Percentiles rank a stretch among this genome's conserved stretches.
Conservation (phyloP, 2,329 filamentous ascomycete species). For the Diaporthe citriasiana region DNA sequence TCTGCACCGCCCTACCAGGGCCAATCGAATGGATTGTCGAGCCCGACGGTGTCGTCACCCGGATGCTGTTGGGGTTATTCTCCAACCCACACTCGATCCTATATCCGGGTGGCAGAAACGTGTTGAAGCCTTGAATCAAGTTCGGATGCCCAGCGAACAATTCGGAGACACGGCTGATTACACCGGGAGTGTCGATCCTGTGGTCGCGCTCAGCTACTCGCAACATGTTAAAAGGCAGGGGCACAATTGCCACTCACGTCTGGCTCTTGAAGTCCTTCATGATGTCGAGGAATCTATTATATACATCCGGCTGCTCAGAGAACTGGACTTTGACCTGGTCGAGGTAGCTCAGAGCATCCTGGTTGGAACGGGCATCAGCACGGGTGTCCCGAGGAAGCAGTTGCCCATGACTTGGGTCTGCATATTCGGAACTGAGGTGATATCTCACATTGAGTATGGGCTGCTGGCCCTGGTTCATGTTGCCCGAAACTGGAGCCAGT, state of each 20-base stretch:
- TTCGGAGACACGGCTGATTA: slow-evolving; percentile 95
- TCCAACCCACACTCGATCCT: slow-evolving; percentile 95
- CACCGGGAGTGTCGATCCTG: slow-evolving; percentile 95
- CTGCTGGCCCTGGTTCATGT: slow-evolving; percentile 83
- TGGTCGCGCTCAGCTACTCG: slow-evolving; percentile 40
- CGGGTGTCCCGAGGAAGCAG: slow-evolving; percentile 16
- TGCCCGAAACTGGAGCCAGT: slow-evolving; percentile 61
- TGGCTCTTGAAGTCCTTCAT: slow-evolving; percentile 99
- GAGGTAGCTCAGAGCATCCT: slow-evolving; percentile 90
- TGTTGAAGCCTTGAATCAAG: slow-evolving; percentile 98
- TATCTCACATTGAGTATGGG: slow-evolving; percentile 81
- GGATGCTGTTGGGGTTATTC: slow-evolving; percentile 94
- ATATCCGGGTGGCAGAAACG: slow-evolving; percentile 95
- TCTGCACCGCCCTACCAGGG: slow-evolving; percentile 61
- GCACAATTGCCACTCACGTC: slow-evolving; percentile 72
- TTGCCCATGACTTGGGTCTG: slow-evolving; percentile 31
- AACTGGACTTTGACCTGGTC: slow-evolving; percentile 99
- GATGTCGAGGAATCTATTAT: slow-evolving; percentile 96
- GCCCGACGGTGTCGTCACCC: slow-evolving; percentile 98
- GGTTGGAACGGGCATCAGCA: slow-evolving; percentile 48
- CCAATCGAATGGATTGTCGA: slow-evolving; percentile 92
- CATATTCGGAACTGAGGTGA: slow-evolving; percentile 27
- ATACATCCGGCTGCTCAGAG: slow-evolving; percentile 95
- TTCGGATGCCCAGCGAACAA: slow-evolving; percentile 96
- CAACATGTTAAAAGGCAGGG: not conserved